These are phyloP conservation scores for Penicillium sp. DNA, from an alignment of 2,329 filamentous ascomycete species.

Conservation along the genomic window DNA sequence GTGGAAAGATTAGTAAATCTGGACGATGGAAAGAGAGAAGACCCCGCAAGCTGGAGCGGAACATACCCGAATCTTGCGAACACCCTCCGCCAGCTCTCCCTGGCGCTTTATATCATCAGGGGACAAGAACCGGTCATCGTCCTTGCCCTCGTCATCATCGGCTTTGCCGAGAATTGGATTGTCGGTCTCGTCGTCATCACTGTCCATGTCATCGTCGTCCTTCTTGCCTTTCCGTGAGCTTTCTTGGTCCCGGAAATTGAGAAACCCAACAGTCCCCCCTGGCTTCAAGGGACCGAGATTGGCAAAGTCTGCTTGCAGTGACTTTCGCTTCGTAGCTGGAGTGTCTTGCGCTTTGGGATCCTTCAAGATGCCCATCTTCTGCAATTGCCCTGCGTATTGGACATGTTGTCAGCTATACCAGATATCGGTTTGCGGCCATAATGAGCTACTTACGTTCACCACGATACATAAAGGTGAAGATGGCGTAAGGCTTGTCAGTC, in stretches of 20 bases:
- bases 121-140: constrained; percentile 51
- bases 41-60: background rate
- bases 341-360: constrained; percentile 62
- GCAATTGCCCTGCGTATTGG: constrained; percentile 69
- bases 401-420: background rate
- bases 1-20: constrained; percentile 15
- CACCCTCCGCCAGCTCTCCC: constrained; percentile 61
- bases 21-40: background rate
- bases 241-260: constrained; percentile 74
- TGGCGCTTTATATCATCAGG: constrained; percentile 60
- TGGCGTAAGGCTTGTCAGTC: constrained; percentile 91
- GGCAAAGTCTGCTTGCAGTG: constrained; percentile 79
- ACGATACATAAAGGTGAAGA: constrained; percentile 96
- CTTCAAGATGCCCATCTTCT: constrained; percentile 89
- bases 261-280: constrained; percentile 84
- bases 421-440: background rate
- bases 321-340: constrained; percentile 71
- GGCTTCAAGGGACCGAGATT: constrained; percentile 80
- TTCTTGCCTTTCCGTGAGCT: constrained; percentile 59
- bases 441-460: constrained; percentile 73
- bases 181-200: constrained; percentile 66
- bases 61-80: constrained; percentile 64
- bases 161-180: constrained; percentile 61
- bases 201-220: constrained; percentile 67
- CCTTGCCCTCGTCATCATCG: constrained; percentile 56